phyloP scores from a whole-genome alignment of 257 asterid species.

The Echites panduratus region DNA sequence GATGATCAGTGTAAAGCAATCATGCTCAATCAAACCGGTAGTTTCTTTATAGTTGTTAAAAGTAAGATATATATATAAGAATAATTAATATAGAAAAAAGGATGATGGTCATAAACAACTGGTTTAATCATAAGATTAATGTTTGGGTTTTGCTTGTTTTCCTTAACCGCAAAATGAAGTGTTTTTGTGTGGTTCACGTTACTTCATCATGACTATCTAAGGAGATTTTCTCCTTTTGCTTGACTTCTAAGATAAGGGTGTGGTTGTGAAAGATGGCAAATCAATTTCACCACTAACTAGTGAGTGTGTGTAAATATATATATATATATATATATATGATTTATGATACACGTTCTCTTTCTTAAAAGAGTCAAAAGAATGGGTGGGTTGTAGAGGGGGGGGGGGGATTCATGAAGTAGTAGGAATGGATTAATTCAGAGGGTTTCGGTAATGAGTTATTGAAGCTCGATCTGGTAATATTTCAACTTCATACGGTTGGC shows the following conservation, averaged over 20 bases:
- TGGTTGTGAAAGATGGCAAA: conserved; percentile 29
- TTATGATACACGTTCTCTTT: neutral
- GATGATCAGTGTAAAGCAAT: neutral
- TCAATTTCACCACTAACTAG: conserved; percentile 21
- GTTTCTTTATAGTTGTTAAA: neutral
- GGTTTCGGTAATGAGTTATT: conserved; percentile 21
- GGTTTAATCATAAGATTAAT: neutral
- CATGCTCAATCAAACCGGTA: neutral
- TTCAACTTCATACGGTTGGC: conserved; percentile 29
- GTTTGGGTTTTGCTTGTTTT: neutral
- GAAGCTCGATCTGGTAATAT: conserved; percentile 15
- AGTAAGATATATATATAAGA: too few species aligned
- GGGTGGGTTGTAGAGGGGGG: too few species aligned
- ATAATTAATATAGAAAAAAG: too few species aligned
- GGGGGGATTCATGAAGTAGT: neutral
- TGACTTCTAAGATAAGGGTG: conserved; percentile 35
- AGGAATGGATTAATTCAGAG: conserved; percentile 1
- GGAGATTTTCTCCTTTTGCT: conserved; percentile 21
- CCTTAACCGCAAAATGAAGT: conserved; percentile 6
- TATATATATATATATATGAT: too few species aligned
- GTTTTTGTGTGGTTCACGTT: conserved; percentile 1
- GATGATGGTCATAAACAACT: neutral
- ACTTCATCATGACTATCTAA: conserved; percentile 2
- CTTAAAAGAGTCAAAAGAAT: neutral
- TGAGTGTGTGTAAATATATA: too few species aligned